Conservation (phyloP, 805 yeast genomes). For the Metschnikowia cubensis region DNA sequence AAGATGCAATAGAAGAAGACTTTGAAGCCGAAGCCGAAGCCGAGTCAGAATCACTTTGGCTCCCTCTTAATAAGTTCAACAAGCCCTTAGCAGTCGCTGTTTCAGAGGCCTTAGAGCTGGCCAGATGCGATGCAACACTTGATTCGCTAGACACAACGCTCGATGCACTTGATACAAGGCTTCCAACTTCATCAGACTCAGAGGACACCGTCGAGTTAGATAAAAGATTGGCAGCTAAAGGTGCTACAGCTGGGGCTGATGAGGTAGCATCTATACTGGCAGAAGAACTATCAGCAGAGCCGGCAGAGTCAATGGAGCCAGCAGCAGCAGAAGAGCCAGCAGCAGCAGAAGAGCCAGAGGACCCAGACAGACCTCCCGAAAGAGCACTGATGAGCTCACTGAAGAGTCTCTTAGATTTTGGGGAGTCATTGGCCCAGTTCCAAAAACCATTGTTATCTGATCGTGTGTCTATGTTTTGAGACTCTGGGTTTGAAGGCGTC, state of each 20-base stretch:
- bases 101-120: constrained; percentile 26
- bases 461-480: not conserved
- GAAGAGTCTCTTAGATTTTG: constrained; percentile 2
- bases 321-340: not conserved
- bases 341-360: not conserved
- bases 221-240: not conserved
- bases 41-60: constrained; percentile 6
- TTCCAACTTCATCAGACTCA: not conserved
- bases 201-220: constrained; percentile 3
- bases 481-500: not conserved
- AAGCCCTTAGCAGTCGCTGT: not conserved
- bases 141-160: no score
- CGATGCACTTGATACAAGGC: no score
- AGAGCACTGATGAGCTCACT: constrained; percentile 4
- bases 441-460: not conserved
- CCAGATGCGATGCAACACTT: not conserved
- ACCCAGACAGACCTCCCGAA: not conserved
- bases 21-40: constrained; percentile 6
- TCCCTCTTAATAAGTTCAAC: not conserved
- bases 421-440: not conserved
- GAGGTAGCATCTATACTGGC: not conserved
- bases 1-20: constrained; percentile 28
- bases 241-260: not conserved
- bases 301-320: not conserved
- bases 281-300: not conserved